A percentile compares a stretch with the other conserved stretches of the same genome.
phyloP scores from a whole-genome alignment of 129 eudicot genomes.

The Saposhnikovia divaricata region DNA sequence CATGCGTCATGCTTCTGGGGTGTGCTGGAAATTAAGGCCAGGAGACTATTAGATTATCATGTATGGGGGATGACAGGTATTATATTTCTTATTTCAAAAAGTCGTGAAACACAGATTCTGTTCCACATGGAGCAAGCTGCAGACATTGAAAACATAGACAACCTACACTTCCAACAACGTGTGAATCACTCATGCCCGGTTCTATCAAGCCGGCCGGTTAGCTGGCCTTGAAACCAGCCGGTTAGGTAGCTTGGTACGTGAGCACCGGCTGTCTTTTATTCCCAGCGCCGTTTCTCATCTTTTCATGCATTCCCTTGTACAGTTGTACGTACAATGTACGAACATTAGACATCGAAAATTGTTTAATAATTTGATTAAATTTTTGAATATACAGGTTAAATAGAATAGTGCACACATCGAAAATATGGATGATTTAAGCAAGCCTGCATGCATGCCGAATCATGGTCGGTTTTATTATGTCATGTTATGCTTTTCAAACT shows the following conservation, averaged over 20 bases:
- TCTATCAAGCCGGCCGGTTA: neutral
- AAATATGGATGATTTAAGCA: neutral
- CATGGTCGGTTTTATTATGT: neutral
- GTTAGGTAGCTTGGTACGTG: neutral
- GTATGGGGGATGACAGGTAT: neutral
- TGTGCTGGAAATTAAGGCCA: neutral
- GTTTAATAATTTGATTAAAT: no score
- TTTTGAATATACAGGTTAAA: neutral
- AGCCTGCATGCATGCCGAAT: slow-evolving; percentile 3
- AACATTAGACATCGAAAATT: no score
- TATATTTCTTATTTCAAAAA: neutral
- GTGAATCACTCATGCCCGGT: slow-evolving; percentile 1
- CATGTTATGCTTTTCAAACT: neutral
- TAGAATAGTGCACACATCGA: neutral
- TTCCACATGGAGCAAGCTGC: neutral
- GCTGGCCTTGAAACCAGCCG: neutral
- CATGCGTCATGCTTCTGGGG: neutral
- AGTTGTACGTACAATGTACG: neutral
- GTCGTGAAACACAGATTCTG: neutral
- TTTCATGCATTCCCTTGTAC: neutral
- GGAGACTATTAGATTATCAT: neutral
- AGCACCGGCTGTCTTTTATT: neutral
- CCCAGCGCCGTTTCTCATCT: neutral
- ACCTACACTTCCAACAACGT: neutral
- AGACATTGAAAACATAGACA: neutral